Percentiles rank a stretch among this genome's conserved stretches.
Evolutionary conservation across 495 filamentous ascomycete species (phyloP).

Genomic region (Articulospora tetracladia): DNA sequence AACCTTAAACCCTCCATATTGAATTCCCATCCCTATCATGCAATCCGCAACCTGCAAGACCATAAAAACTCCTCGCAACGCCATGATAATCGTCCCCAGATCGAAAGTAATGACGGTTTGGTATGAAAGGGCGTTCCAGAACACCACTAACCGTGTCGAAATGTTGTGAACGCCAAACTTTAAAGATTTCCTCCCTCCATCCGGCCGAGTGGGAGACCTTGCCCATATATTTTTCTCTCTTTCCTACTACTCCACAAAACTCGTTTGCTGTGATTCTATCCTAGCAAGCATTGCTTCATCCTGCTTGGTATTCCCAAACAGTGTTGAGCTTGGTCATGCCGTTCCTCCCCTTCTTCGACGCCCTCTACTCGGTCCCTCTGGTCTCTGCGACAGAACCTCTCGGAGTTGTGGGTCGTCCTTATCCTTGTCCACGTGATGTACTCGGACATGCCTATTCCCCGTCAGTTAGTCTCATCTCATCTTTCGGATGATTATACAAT

Average conservation of each 20-base stretch:
- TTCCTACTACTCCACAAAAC: background rate
- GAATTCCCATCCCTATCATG: background rate
- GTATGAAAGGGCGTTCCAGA: background rate
- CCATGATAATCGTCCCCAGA: background rate
- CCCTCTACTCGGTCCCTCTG: constrained; percentile 79
- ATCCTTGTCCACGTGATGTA: constrained; percentile 66
- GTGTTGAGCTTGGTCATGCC: constrained; percentile 14
- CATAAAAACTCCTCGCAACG: background rate
- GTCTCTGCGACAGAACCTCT: constrained; percentile 64
- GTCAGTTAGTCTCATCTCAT: constrained; percentile 44
- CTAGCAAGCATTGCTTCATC: no score
- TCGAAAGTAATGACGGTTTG: background rate
- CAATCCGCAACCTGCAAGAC: no score
- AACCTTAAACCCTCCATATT: background rate
- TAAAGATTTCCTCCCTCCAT: background rate
- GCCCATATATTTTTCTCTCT: background rate
- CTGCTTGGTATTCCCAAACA: background rate
- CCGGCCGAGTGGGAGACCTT: background rate
- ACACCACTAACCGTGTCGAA: background rate
- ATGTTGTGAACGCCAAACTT: background rate
- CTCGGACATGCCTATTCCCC: constrained; percentile 74
- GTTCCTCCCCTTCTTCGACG: constrained; percentile 62
- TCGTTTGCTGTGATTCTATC: background rate
- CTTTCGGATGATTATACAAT: constrained; percentile 37
- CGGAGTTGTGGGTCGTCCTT: constrained; percentile 62